Evolutionary conservation across 1,139 yeast species (phyloP), one percentile per base, ranked within the genome.

Genomic region (Yamadazyma diddensiae): DNA sequence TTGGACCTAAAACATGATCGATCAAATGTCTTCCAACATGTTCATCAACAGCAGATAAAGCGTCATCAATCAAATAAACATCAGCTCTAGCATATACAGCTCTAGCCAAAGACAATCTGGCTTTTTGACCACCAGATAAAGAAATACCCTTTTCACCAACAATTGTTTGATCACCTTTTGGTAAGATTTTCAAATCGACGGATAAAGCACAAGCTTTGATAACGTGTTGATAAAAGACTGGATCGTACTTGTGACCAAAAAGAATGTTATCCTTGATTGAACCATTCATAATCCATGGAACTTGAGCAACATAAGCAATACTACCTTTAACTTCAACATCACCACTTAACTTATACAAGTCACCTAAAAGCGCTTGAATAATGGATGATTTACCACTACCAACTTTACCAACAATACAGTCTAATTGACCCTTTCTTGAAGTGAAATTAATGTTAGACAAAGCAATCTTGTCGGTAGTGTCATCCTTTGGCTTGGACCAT

Each of bases 61-160:
- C 43, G 51, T 54, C 98, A 59, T 92, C 98, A 37, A 92, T 64
- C 36, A 92, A 66, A 55, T 87, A 90, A 21, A 90, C 79, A 55
- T 92, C 97, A 3, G 97, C 95, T 47, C 97, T 77, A 2, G 97
- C 80, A 57, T 92, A 92, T 6, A 92, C 97, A 16, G 97, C 96
- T 57, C 98, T 77, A 2, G 97, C 97, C 41, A 92, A 71, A 2
- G 95, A 79, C 33, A 92, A 65, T 59, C 98, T 79, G 1, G 97
- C 97, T 67, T 90, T 92, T 59, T 92, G 97, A 29, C 98, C 98
- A 39, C 98, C 98, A 30, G 96, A 86, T 37, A 92, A 69, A 10
- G 97, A 86, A 36, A 92, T 87, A 49, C 98, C 98, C 63, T 90
- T 92, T 62, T 92, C 98, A 43, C 98, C 98, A 31, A 92, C 97